Evolutionary conservation across 305 asterid species (phyloP), one percentile per base, ranked within the genome.

Genomic region (Solanum hybrid): DNA sequence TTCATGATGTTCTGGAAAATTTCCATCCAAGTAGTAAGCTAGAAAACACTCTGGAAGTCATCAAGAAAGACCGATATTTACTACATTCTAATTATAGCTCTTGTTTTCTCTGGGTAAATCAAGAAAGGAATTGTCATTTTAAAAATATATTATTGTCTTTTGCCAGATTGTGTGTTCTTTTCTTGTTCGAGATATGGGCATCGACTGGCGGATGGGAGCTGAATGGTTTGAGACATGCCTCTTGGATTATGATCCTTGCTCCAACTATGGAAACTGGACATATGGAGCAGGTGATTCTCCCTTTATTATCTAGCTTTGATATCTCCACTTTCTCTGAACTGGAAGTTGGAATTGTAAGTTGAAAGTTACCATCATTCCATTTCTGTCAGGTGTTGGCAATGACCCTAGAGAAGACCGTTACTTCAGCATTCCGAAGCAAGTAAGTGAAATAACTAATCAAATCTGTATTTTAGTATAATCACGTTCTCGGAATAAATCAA

Each of bases 161-260:
- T 85, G 35, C 78, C 93, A 97, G 98, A 96, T 97, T 81, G 98
- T 97, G 11, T 97, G 99, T 89, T 97, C 99, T 69, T 97, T 97
- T 92, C 99, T 97, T 89, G 99, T 97, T 87, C 97, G 99, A 86
- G 99, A 97, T 93, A 95, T 96, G 98, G 97, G 97, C 86, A 91
- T 96, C 24, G 99, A 97, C 94, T 96, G 99, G 99, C 92, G 99
- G 92, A 97, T 97, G 97, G 99, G 99, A 90, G 99, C 99, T n/a
- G 99, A 97, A 90, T 97, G 99, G 99, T 96, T 97, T 27, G 99
- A 96, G 95, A 93, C 99, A 3, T 95, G 95, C 91, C 98, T 97
- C 85, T 90, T 97, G 91, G 98, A 96, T 90, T 96, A 95, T 78
- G 99, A 97, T 91, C 99, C 99, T 36, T 96, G 98, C 91, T 97